Percentiles rank a stretch among this genome's conserved stretches.
Conservation (phyloP, 2,329 filamentous ascomycete genomes). For the Penicillium sp. region DNA sequence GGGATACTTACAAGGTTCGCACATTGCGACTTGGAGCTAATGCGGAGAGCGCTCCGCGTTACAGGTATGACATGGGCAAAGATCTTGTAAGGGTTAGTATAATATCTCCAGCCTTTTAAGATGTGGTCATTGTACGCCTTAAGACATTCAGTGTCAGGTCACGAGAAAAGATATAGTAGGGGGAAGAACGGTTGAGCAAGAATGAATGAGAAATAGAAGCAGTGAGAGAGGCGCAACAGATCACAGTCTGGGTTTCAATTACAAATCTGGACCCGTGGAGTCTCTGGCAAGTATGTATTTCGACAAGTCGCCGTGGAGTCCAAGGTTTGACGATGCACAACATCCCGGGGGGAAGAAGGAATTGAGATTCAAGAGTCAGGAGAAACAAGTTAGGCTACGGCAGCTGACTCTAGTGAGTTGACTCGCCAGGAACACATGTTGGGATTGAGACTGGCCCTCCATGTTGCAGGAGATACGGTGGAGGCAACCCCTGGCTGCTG, state of each 20-base stretch:
- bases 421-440: slow-evolving; percentile 22
- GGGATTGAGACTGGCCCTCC: slow-evolving; percentile 21
- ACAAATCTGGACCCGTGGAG: slow-evolving; percentile 2
- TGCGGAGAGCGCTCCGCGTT: slow-evolving; percentile 3
- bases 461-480: slow-evolving; percentile 9
- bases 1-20: slow-evolving; percentile 11
- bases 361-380: slow-evolving; percentile 12
- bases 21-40: neutral
- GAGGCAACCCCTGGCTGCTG: slow-evolving; percentile 3
- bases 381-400: neutral
- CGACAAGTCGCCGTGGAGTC: slow-evolving; percentile 6
- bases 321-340: slow-evolving; percentile 25
- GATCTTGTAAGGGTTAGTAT: neutral
- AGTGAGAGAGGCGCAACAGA: neutral
- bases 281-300: slow-evolving; percentile 10
- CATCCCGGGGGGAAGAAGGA: slow-evolving; percentile 11
- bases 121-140: neutral
- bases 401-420: slow-evolving; percentile 14
- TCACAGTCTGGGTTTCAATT: slow-evolving; percentile 9
- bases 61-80: slow-evolving; percentile 2
- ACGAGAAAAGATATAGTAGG: neutral
- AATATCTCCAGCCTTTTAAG: neutral
- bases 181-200: neutral
- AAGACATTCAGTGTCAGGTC: neutral
- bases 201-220: neutral